Evolutionary conservation across 1,139 yeast species (phyloP).

Genomic region (Lodderomyces beijingensis): DNA sequence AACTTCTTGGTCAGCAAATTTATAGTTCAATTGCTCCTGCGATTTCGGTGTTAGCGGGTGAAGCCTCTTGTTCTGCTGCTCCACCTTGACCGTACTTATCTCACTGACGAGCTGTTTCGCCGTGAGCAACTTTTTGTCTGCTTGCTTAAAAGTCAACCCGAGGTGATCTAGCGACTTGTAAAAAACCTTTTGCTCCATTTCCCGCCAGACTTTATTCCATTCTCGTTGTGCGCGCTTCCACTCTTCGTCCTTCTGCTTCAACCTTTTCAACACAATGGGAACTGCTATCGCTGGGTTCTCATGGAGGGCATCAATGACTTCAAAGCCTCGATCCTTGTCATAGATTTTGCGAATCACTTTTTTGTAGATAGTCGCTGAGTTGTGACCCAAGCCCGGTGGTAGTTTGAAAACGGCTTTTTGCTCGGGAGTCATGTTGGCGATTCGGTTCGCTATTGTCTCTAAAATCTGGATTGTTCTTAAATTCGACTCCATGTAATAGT

Average conservation of each 20-base stretch:
- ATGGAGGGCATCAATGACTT: constrained; percentile 92
- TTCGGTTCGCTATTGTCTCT: constrained; percentile 91
- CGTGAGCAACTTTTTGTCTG: constrained; percentile 88
- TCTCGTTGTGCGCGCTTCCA: constrained; percentile 98
- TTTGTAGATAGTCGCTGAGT: constrained; percentile 85
- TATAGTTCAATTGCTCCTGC: constrained; percentile 71
- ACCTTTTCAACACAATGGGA: constrained; percentile 84
- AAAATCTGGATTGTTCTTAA: constrained; percentile 91
- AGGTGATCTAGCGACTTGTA: constrained; percentile 91
- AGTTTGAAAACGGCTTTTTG: constrained; percentile 82
- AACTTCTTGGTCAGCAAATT: constrained; percentile 62
- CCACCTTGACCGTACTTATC: constrained; percentile 86
- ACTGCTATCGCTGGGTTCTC: constrained; percentile 94
- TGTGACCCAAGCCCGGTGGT: constrained; percentile 92
- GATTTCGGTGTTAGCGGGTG: constrained; percentile 87
- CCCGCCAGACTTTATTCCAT: constrained; percentile 99
- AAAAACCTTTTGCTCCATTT: constrained; percentile 91
- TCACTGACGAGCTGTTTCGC: constrained; percentile 88
- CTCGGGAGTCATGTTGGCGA: constrained; percentile 88
- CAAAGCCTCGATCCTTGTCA: constrained; percentile 92
- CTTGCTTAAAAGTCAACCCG: constrained; percentile 93
- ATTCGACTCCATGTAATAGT: constrained; percentile 91
- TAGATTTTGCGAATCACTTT: constrained; percentile 89
- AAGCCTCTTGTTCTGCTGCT: constrained; percentile 70
- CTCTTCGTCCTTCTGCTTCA: constrained; percentile 97